phyloP scores from a whole-genome alignment of 768 basidiomycete genomes.

The Pholiota molesta region DNA sequence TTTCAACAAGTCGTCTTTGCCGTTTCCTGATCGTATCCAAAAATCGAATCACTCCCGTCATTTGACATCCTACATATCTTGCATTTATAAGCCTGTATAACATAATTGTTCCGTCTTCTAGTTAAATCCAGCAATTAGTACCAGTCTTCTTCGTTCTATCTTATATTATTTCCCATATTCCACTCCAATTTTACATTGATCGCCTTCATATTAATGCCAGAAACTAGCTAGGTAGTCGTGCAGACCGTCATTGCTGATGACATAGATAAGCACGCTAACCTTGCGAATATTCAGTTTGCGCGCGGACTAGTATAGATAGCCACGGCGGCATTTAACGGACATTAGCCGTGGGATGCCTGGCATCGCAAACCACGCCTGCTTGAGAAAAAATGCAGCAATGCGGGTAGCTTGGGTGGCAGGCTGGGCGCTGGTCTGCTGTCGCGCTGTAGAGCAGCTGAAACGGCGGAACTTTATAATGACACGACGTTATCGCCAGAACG shows the following conservation, averaged over 20 bases:
- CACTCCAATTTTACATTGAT: too few species aligned
- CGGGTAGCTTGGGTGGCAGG: neutral
- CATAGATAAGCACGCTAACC: neutral
- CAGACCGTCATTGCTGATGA: neutral
- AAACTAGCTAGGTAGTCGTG: neutral
- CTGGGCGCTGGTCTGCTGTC: neutral
- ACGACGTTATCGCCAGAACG: neutral
- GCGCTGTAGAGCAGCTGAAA: neutral
- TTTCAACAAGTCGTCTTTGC: too few species aligned
- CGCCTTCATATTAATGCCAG: too few species aligned
- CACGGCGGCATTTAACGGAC: slow-evolving; percentile 2
- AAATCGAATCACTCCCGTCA: too few species aligned
- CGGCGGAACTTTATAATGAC: neutral
- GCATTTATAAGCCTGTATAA: too few species aligned
- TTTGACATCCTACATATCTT: too few species aligned
- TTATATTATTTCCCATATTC: too few species aligned
- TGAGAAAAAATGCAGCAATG: neutral
- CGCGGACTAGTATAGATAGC: neutral
- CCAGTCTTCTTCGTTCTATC: too few species aligned
- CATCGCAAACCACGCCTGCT: neutral
- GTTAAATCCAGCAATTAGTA: too few species aligned
- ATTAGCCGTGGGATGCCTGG: neutral
- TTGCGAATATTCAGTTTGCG: neutral
- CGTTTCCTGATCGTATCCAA: too few species aligned
- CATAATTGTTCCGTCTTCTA: too few species aligned